These are phyloP conservation scores for Aspergillus persii DNA, from an alignment of 2,329 filamentous ascomycete species.

Conservation along the genomic window DNA sequence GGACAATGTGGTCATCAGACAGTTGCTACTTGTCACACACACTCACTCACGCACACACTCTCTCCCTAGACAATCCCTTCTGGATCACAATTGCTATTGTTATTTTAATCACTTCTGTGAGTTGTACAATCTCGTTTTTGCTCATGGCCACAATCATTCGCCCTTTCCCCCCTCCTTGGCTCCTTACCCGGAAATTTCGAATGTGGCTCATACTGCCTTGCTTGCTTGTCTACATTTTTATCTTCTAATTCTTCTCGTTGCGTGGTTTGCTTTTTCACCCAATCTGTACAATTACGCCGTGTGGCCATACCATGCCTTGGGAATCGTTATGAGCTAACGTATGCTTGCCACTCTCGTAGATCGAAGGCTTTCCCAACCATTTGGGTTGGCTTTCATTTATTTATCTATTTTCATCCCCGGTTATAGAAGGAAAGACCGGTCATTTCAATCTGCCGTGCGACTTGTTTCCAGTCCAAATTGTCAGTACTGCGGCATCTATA, in stretches of 20 bases:
- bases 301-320: not conserved
- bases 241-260: not conserved
- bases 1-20: conserved; percentile 13
- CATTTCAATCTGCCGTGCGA: not conserved
- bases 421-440: not conserved
- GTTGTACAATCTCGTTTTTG: conserved; percentile 8
- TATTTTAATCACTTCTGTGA: conserved; percentile 2
- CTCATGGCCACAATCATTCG: not conserved
- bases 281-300: conserved; percentile 13
- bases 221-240: not conserved
- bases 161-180: not conserved
- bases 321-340: conserved; percentile 11
- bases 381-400: not conserved
- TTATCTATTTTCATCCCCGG: not conserved
- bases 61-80: not conserved
- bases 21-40: conserved; percentile 2
- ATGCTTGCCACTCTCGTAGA: conserved; percentile 11
- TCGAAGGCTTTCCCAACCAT: not conserved
- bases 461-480: not conserved
- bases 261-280: conserved; percentile 2
- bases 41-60: conserved; percentile 4
- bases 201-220: not conserved
- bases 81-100: not conserved
- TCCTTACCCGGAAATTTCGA: not conserved
- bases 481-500: not conserved